Base-by-base conservation (phyloP, 2,329 filamentous ascomycete species). In the Aureobasidium sp. region DNA sequence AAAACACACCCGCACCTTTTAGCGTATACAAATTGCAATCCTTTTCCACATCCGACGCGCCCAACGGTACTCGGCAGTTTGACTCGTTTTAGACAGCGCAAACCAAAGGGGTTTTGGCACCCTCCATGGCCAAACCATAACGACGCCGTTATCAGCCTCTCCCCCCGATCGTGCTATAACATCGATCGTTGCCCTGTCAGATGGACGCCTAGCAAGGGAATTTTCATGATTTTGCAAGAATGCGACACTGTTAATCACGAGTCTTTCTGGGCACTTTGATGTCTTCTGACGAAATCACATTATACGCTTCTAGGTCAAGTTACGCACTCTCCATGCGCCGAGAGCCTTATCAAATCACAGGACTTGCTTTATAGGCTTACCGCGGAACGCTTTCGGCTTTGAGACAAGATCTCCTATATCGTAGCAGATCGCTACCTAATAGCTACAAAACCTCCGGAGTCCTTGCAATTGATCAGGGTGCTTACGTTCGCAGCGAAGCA, bases 41-140 rank as follows among this genome's bases (percentile, higher is more conserved):
- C 51, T 57, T 27, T 56, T 56, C n/a, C 39, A 34, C 37, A 39
- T 34, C 39, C 29, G 53, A 48, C 44, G 43, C 55, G 43, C 43
- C 55, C 55, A 59, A 59, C 55, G 55, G 55, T 29, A 44, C 48
- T 59, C 55, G 55, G 55, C 55, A 48, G 55, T 47, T 59, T 59
- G 55, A 48, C 41, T 43, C 27, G 39, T 57, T 57, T 57, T 57
- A 57, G 53, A 57, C 53, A 46, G 53, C 53, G 41, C 34, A 46
- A 41, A 34, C 51, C 53, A 57, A 57, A 36, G 41, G 39, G 53
- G 39, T 34, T 44, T 57, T 34, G 34, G 15, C 8, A 27, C 29
- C 41, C 20, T 26, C 39, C 29, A 41, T 44, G 53, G 5, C 53
- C 53, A 46, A 46, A 46, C 39, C 27, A 57, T 46, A 57, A 36